Conservation (phyloP, 2,329 filamentous ascomycete species). For the Rhexocercosporidium sp. region DNA sequence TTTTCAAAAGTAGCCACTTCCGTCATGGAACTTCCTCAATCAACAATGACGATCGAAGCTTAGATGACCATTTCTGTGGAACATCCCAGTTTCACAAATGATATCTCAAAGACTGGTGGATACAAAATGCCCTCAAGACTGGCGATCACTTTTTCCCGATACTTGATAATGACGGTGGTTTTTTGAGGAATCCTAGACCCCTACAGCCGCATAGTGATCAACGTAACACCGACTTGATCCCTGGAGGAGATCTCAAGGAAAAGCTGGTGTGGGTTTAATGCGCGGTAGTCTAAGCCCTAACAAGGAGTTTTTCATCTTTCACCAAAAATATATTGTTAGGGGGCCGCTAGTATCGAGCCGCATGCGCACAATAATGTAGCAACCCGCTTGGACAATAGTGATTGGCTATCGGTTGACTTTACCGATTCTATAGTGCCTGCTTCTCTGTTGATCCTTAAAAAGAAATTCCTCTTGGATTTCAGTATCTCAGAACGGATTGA, state of each 20-base stretch:
- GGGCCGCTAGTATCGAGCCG: not conserved
- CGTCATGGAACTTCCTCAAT: conserved; percentile 18
- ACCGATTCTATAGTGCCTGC: not conserved
- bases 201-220: not conserved
- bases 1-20: conserved; percentile 14
- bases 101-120: not conserved
- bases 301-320: not conserved
- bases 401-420: not conserved
- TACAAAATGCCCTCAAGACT: not conserved
- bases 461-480: not conserved
- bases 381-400: not conserved
- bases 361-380: not conserved
- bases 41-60: not conserved
- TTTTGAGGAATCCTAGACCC: not conserved
- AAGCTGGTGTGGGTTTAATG: not conserved
- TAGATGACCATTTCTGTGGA: not conserved
- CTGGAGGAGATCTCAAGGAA: not conserved
- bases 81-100: not conserved
- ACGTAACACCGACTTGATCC: not conserved
- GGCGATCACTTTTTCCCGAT: not conserved
- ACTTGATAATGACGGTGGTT: not conserved
- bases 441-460: not conserved
- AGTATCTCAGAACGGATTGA: too few relatives aligned
- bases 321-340: not conserved
- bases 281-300: not conserved